Conservation (phyloP, 495 filamentous ascomycete species). For the Copromyces sp. region DNA sequence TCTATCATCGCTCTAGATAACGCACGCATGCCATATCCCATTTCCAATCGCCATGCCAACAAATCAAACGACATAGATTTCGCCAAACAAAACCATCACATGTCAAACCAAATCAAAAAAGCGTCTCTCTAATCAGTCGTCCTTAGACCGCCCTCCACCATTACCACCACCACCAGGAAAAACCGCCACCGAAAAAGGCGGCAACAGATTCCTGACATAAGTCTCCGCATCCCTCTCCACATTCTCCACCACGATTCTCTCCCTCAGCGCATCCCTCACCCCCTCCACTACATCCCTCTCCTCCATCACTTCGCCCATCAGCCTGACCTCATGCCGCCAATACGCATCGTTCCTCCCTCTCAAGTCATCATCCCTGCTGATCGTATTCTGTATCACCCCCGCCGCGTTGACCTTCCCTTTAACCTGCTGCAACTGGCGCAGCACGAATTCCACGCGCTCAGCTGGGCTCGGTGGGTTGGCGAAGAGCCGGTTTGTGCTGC, state of each 20-base stretch:
- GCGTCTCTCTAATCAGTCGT: neutral
- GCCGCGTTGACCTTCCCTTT: conserved; percentile 39
- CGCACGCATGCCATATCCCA: neutral
- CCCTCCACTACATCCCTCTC: conserved; percentile 49
- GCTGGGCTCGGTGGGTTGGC: conserved; percentile 33
- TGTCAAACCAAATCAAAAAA: neutral
- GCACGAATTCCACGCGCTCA: conserved; percentile 36
- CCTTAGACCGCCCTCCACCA: neutral
- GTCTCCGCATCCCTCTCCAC: conserved; percentile 44
- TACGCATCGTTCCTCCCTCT: conserved; percentile 34
- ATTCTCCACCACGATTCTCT: conserved; percentile 38
- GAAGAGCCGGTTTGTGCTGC: conserved; percentile 61
- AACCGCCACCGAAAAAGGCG: conserved; percentile 10
- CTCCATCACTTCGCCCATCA: conserved; percentile 50
- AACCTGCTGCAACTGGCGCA: conserved; percentile 26
- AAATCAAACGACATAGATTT: neutral
- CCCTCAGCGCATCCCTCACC: conserved; percentile 43
- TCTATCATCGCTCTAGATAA: neutral
- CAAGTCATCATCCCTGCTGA: conserved; percentile 41
- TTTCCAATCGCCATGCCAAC: neutral
- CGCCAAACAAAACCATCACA: neutral
- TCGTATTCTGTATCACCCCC: conserved; percentile 48
- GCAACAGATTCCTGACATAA: conserved; percentile 39
- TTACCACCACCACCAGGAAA: neutral
- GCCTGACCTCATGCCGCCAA: conserved; percentile 42